These are phyloP conservation scores for Vanilla planifolia DNA, from an alignment of 106 monocot species.

Conservation along the genomic window DNA sequence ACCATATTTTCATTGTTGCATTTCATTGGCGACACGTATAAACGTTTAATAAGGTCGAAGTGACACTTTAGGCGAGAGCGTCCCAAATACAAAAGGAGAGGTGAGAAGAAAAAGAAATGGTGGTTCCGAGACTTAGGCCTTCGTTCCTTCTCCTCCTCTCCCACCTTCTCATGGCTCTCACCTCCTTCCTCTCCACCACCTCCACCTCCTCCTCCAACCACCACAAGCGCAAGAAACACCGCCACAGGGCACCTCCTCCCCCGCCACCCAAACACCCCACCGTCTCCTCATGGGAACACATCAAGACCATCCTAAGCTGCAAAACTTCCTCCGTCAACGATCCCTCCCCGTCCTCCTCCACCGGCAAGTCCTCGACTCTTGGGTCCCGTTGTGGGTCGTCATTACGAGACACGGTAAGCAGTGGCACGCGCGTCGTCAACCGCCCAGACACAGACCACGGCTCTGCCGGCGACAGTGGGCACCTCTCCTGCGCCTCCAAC, in stretches of 20 bases:
- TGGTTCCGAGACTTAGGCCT: too few species aligned
- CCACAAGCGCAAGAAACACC: constrained; percentile 7
- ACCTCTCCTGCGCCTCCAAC: constrained; percentile 1
- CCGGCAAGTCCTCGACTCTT: constrained; percentile 13
- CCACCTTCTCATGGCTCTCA: constrained; percentile 27
- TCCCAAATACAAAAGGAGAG: too few species aligned
- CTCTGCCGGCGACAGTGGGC: constrained; percentile 8
- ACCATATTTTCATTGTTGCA: too few species aligned
- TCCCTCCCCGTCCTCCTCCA: constrained; percentile 18
- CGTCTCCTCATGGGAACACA: constrained; percentile 66
- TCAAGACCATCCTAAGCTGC: constrained; percentile 82
- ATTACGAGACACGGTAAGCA: constrained; percentile 50
- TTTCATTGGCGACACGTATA: too few species aligned
- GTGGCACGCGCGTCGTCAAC: constrained; percentile 35
- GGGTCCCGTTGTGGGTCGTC: constrained; percentile 43
- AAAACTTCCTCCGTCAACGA: constrained; percentile 35
- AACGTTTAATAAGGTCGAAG: too few species aligned
- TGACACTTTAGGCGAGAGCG: too few species aligned
- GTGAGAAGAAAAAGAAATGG: too few species aligned
- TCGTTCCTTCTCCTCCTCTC: constrained; percentile 1
- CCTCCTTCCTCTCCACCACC: constrained; percentile 23
- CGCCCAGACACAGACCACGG: constrained; percentile 22
- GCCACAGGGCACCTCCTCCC: constrained; percentile 4
- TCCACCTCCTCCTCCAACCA: constrained; percentile 2
- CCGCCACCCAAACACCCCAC: neutral